These are phyloP conservation scores for Picea glauca DNA, from an alignment of 75 land plant species.

Conservation along the genomic window DNA sequence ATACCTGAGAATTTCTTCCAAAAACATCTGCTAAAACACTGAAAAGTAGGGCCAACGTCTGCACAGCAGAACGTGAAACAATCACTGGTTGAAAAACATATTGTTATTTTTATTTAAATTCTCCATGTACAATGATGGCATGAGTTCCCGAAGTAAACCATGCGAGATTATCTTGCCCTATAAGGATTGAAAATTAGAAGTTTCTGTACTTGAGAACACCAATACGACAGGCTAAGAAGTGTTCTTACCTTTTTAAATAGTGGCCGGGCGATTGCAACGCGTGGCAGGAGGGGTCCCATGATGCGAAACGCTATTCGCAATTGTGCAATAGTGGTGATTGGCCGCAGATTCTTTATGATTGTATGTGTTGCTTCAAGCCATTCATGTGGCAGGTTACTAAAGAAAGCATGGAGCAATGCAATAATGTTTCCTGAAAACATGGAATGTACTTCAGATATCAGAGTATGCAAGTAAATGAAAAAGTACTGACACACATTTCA, in stretches of 20 bases:
- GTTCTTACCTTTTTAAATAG: slow-evolving; percentile 74
- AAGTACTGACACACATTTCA: too few species aligned
- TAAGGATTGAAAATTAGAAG: neutral
- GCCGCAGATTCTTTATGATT: slow-evolving; percentile 72
- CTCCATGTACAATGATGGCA: too few species aligned
- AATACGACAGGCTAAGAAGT: neutral
- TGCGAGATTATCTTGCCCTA: neutral
- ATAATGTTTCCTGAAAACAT: slow-evolving; percentile 68
- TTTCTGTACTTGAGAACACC: neutral
- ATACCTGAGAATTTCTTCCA: slow-evolving; percentile 71
- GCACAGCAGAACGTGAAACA: neutral
- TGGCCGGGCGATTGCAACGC: slow-evolving; percentile 64
- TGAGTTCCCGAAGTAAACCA: neutral
- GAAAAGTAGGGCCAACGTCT: slow-evolving; percentile 81
- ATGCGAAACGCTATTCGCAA: slow-evolving; percentile 89
- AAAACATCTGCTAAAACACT: slow-evolving; percentile 86
- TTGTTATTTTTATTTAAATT: too few species aligned
- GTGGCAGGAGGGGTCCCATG: slow-evolving; percentile 86
- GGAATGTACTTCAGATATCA: neutral
- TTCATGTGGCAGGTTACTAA: slow-evolving; percentile 81
- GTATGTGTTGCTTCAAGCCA: slow-evolving; percentile 92
- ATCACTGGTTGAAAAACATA: neutral
- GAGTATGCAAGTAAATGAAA: neutral
- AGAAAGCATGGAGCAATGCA: slow-evolving; percentile 82
- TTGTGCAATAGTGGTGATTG: slow-evolving; percentile 82